These are phyloP conservation scores for Chytriomyces sp. DNA, from an alignment of 192 early-diverging fungal genomes.

Conservation along the genomic window DNA sequence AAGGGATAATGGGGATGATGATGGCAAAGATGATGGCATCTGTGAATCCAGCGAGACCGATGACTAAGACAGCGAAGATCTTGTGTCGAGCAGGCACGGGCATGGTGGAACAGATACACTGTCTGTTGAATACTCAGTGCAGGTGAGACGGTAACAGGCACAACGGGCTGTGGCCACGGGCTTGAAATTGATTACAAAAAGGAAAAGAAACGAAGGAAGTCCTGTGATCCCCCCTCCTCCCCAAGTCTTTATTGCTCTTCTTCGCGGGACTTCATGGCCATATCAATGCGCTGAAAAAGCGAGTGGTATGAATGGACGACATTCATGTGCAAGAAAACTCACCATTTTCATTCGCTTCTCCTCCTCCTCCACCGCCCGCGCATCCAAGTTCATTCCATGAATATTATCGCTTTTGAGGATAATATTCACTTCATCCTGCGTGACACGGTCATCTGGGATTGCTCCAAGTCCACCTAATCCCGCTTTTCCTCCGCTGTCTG, in stretches of 20 bases:
- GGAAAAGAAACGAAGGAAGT: too few relatives aligned
- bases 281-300: constrained; percentile 2
- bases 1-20: constrained; percentile 12
- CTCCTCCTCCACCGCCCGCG: constrained; percentile 39
- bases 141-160: too few relatives aligned
- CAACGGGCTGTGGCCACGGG: too few relatives aligned
- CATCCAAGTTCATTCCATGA: constrained; percentile 19
- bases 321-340: background rate
- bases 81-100: too few relatives aligned
- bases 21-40: constrained; percentile 5
- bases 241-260: background rate
- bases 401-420: constrained; percentile 23
- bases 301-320: background rate
- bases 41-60: background rate
- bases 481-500: background rate
- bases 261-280: constrained; percentile 5
- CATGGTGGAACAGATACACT: too few relatives aligned
- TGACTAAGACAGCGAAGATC: background rate
- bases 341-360: constrained; percentile 30
- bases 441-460: constrained; percentile 1
- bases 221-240: too few relatives aligned
- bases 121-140: too few relatives aligned
- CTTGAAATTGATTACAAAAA: too few relatives aligned
- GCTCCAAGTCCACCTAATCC: constrained; percentile 4
- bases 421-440: constrained; percentile 39